These are phyloP conservation scores for Botryotinia convoluta DNA, from an alignment of 2,329 filamentous ascomycete genomes.

Conservation along the genomic window DNA sequence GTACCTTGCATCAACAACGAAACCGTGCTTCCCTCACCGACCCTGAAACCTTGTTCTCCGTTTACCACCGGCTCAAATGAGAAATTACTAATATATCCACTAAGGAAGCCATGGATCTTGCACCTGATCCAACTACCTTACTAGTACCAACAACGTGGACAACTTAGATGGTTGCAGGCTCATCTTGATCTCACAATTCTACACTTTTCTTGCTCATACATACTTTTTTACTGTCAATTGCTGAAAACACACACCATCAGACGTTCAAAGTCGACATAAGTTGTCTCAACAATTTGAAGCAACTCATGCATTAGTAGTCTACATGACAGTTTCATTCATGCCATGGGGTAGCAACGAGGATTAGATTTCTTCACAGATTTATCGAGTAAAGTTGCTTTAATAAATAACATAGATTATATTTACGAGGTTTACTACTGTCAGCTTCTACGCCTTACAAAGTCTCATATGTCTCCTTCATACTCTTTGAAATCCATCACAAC, in stretches of 20 bases:
- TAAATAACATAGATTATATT: too few relatives aligned
- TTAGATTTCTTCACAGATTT: too few relatives aligned
- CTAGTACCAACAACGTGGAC: background rate
- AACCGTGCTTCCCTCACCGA: background rate
- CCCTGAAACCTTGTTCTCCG: background rate
- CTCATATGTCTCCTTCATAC: background rate
- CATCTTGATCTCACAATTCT: background rate
- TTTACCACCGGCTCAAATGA: background rate
- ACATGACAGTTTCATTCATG: too few relatives aligned
- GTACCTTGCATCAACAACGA: background rate
- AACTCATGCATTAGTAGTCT: too few relatives aligned
- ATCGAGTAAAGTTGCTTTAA: too few relatives aligned
- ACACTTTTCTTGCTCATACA: background rate
- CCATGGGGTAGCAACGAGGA: too few relatives aligned
- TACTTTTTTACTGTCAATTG: background rate
- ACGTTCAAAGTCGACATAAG: background rate
- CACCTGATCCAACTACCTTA: background rate
- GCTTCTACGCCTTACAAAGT: background rate
- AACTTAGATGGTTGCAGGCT: background rate
- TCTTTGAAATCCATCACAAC: background rate
- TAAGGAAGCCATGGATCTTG: background rate
- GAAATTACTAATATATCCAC: background rate
- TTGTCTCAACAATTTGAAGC: background rate
- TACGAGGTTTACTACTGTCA: background rate
- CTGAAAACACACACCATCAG: background rate